Evolutionary conservation across 345 rosid genomes (phyloP).

Genomic region (Lepidium didymum): DNA sequence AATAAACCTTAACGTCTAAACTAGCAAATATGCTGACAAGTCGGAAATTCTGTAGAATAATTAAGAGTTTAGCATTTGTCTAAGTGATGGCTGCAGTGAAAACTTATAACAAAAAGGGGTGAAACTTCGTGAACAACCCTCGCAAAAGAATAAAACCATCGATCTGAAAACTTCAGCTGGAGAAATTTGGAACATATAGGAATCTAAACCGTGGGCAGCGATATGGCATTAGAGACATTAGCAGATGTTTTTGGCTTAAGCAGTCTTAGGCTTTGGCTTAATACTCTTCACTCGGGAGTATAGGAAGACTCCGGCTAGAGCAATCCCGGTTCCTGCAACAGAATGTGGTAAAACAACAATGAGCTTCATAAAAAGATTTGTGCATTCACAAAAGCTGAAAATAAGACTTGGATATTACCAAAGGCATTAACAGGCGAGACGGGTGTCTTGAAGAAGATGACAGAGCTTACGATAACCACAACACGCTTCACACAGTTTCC

Average conservation of each 20-base stretch:
- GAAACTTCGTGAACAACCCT: slow-evolving; percentile 13
- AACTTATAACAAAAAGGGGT: background rate
- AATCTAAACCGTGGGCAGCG: background rate
- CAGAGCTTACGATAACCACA: slow-evolving; percentile 99
- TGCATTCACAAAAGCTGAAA: background rate
- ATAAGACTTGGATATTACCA: slow-evolving; percentile 38
- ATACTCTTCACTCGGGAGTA: slow-evolving; percentile 95
- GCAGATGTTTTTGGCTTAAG: slow-evolving; percentile 26
- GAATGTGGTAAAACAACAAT: slow-evolving; percentile 4
- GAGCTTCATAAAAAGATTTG: background rate
- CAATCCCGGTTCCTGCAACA: slow-evolving; percentile 81
- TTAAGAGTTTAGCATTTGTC: background rate
- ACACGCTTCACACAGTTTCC: slow-evolving; percentile 99
- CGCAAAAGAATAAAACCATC: slow-evolving; percentile 17
- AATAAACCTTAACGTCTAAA: too few relatives aligned
- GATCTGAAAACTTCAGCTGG: slow-evolving; percentile 13
- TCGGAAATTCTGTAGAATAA: background rate
- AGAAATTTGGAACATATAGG: background rate
- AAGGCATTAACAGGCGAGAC: slow-evolving; percentile 77
- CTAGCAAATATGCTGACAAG: too few relatives aligned
- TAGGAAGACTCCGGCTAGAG: slow-evolving; percentile 89
- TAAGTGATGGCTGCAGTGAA: background rate
- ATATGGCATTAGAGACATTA: background rate
- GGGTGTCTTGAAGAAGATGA: slow-evolving; percentile 76
- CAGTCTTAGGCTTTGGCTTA: slow-evolving; percentile 76